Evolutionary conservation across 139 green algal genomes (phyloP), one percentile per base, ranked within the genome.

Genomic region (Desmodesmus armatus): DNA sequence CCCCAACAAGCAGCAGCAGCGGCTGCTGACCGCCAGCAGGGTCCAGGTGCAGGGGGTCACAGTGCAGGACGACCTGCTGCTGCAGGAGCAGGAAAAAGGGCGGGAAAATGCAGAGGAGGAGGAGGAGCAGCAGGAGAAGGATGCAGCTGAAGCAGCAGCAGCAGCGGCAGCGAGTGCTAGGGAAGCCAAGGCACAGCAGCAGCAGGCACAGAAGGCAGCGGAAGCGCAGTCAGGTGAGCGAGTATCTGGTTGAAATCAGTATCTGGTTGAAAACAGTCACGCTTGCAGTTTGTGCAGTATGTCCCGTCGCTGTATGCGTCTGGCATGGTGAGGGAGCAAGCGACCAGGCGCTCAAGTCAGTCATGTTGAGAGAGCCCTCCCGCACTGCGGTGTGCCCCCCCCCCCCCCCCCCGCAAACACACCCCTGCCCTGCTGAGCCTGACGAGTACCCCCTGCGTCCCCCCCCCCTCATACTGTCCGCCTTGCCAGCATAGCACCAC

Each of bases 11-110:
- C 76, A 77, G 78, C 77, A 75, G 60, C 63, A 83, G 76, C 76
- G 72, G 55, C 69, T 74, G 81, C 37, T 86, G 0, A n/a, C 29
- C 9, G 67, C 67, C 39, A 39, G 37, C 25, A 53, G 53, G 27
- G 76, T 84, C 60, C 85, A 90, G 58, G 87, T 93, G 31, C 85
- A 84, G 47, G 90, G 90, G 1, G 84, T 95, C 11, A 89, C 73
- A 31, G 85, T 94, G 31, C 74, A 91, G 25, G 91, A 94, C 37
- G 87, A 88, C 35, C 23, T 92, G 82, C 85, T 92, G 81, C 60
- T 39, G 44, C 70, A 79, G 49, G 58, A 87, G 65, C 77, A 73
- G 76, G 44, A 74, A 55, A 75, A 74, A 65, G 80, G 73, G 40
- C 37, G 66, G n/a, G 75, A 87, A 49, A 70, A 70, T 72, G 69